phyloP scores from a whole-genome alignment of 768 basidiomycete species.

The Mycena capillaripes region DNA sequence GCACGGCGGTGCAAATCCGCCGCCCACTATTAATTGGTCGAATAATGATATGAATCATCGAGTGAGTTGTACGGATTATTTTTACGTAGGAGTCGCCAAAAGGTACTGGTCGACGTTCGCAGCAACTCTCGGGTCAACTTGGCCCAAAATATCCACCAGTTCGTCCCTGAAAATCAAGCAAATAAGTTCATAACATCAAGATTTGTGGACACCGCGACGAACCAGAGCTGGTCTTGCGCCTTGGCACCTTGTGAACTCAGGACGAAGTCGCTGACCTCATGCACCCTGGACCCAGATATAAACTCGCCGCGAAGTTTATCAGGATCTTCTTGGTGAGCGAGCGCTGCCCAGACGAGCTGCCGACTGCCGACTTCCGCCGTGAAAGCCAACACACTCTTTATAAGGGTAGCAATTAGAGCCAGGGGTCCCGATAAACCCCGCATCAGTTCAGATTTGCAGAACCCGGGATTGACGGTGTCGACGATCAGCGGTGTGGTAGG shows the following conservation, averaged over 20 bases:
- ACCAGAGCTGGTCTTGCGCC: constrained; percentile 36
- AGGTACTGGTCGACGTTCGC: constrained; percentile 35
- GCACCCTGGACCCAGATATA: constrained; percentile 11
- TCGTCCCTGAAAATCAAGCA: constrained; percentile 29
- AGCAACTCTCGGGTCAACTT: constrained; percentile 37
- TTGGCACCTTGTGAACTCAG: constrained; percentile 35
- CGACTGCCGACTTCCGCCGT: constrained; percentile 41
- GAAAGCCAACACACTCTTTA: constrained; percentile 27
- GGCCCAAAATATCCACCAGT: constrained; percentile 35
- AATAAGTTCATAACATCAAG: not conserved
- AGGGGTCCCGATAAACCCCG: not conserved
- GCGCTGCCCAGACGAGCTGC: constrained; percentile 36
- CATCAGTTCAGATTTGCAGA: constrained; percentile 36
- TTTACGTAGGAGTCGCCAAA: not conserved
- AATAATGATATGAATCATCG: no score
- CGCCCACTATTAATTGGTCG: no score
- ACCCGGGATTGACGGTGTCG: constrained; percentile 37
- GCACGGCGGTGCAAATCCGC: no score
- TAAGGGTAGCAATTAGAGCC: not conserved
- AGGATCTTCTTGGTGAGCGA: constrained; percentile 6
- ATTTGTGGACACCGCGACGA: not conserved
- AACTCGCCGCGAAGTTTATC: constrained; percentile 35
- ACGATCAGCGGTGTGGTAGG: constrained; percentile 28
- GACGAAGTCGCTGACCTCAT: constrained; percentile 40
- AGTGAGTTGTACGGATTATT: no score